Percentiles rank a stretch among this genome's conserved stretches.
Conservation (phyloP, 768 basidiomycete species). For the Vararia minispora region DNA sequence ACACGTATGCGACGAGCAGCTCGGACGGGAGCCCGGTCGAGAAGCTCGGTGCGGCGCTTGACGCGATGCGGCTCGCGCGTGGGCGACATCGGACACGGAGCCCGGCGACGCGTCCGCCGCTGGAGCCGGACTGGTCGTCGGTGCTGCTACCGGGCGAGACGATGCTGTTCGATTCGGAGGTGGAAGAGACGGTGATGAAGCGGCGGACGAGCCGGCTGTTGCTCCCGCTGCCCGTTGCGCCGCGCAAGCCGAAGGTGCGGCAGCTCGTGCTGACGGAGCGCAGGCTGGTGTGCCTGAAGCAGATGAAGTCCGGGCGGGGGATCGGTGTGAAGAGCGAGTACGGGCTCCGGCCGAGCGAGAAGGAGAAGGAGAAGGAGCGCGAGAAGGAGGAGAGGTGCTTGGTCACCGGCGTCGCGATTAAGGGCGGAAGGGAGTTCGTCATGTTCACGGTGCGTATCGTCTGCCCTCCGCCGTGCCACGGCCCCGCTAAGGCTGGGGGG, state of each 20-base stretch:
- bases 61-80: constrained; percentile 26
- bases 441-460: constrained; percentile 43
- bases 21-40: constrained; percentile 38
- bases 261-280: constrained; percentile 46
- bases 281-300: constrained; percentile 48
- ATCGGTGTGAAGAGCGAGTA: constrained; percentile 42
- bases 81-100: constrained; percentile 41
- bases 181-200: constrained; percentile 42
- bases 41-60: constrained; percentile 23
- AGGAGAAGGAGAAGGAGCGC: constrained; percentile 28
- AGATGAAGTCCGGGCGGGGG: constrained; percentile 24
- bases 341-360: constrained; percentile 21
- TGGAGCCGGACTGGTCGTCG: constrained; percentile 35
- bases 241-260: constrained; percentile 39
- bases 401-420: constrained; percentile 37
- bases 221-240: constrained; percentile 37
- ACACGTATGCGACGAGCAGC: constrained; percentile 31
- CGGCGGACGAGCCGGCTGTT: constrained; percentile 44
- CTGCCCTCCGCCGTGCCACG: neutral
- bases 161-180: constrained; percentile 38
- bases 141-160: constrained; percentile 34
- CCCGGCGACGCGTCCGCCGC: constrained; percentile 32
- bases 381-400: constrained; percentile 35
- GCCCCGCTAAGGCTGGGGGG: neutral
- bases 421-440: constrained; percentile 48